Percentiles rank a stretch among this genome's conserved stretches.
phyloP scores from a whole-genome alignment of 176 grass and related monocot genomes.

The Echinochloa phyllopogon region DNA sequence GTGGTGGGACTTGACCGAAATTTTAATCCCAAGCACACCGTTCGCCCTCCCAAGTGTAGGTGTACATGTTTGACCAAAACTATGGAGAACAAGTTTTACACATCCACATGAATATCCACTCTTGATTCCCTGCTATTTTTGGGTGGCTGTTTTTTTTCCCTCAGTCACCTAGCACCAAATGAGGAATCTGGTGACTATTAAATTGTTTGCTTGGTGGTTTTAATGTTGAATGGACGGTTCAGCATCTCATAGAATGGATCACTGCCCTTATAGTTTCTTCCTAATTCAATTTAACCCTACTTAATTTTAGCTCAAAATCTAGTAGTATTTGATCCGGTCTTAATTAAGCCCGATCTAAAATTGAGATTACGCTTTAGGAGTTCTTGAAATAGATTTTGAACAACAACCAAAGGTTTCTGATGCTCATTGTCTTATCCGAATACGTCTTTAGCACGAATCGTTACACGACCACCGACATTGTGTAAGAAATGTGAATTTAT shows the following conservation, averaged over 20 bases:
- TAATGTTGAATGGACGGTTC: neutral
- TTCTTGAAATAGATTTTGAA: neutral
- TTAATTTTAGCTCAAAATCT: too few relatives aligned
- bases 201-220: neutral
- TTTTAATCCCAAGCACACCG: neutral
- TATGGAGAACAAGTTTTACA: neutral
- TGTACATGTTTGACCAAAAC: neutral
- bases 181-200: neutral
- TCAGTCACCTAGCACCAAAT: neutral
- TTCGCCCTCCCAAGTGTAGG: too few relatives aligned
- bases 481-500: neutral
- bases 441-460: too few relatives aligned
- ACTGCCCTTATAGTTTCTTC: too few relatives aligned
- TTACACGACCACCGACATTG: fast-evolving
- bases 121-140: neutral
- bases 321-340: too few relatives aligned
- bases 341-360: too few relatives aligned
- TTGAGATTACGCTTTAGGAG: neutral
- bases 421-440: too few relatives aligned
- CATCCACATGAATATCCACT: neutral
- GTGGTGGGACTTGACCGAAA: neutral
- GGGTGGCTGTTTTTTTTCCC: neutral
- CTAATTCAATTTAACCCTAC: too few relatives aligned
- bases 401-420: too few relatives aligned
- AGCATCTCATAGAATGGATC: too few relatives aligned